Percentiles rank a stretch among this genome's conserved stretches.
These are phyloP conservation scores for Lasiodiplodia sp. DNA, from an alignment of 2,329 filamentous ascomycete species.

Conservation along the genomic window DNA sequence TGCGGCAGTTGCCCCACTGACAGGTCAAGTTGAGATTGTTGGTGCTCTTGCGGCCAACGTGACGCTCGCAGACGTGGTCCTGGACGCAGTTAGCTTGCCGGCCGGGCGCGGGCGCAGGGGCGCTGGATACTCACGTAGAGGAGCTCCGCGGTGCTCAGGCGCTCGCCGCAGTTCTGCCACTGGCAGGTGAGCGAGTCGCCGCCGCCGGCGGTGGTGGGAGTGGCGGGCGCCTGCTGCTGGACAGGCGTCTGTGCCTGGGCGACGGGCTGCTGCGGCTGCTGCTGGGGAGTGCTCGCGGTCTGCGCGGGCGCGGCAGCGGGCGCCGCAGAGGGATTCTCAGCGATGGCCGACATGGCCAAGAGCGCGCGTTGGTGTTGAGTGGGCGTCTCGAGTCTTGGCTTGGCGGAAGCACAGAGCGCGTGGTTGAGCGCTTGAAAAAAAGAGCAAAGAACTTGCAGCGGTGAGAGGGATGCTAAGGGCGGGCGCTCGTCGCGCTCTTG, in stretches of 20 bases:
- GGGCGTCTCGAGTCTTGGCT: constrained; percentile 28
- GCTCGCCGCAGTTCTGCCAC: constrained; percentile 69
- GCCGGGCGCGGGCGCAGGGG: constrained; percentile 24
- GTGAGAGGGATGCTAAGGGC: neutral
- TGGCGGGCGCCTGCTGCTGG: constrained; percentile 1
- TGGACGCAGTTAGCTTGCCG: constrained; percentile 49
- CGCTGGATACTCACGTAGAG: constrained; percentile 61
- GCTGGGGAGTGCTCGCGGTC: constrained; percentile 19
- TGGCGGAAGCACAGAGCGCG: constrained; percentile 29
- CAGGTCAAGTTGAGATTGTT: constrained; percentile 98
- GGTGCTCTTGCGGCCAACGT: constrained; percentile 98
- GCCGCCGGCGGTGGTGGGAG: constrained; percentile 39
- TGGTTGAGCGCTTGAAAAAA: constrained; percentile 5
- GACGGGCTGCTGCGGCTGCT: constrained; percentile 21
- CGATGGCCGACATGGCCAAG: constrained; percentile 31
- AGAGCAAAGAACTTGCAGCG: neutral
- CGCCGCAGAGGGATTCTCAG: constrained; percentile 24
- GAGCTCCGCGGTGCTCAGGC: constrained; percentile 63
- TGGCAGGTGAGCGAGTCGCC: constrained; percentile 62
- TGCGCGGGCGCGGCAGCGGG: constrained; percentile 17
- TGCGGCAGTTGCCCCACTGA: constrained; percentile 95
- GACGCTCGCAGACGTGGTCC: constrained; percentile 98
- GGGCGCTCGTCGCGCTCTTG: constrained; percentile 18
- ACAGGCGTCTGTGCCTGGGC: constrained; percentile 13
- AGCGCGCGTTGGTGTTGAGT: constrained; percentile 21